Base-by-base conservation (phyloP, 805 yeast genomes). In the Maudiozyma turicensis region DNA sequence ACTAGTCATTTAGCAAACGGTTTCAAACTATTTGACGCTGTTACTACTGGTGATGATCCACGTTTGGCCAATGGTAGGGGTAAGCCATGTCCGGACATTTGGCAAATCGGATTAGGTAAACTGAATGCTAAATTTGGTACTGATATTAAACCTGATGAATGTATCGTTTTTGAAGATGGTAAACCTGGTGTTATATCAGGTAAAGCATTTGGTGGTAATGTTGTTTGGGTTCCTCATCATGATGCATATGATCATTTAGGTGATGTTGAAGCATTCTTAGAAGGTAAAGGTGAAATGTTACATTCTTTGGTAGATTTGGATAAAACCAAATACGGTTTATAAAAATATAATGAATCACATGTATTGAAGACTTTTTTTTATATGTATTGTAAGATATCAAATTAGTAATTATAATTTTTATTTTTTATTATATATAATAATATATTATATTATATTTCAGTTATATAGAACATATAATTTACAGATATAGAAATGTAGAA, bases 151-250 rank as follows among this genome's bases (percentile, higher is more conserved):
- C 84, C 91, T 4, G 81, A 79, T 33, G 96, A 93, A 59, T 86
- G 95, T 58, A 65, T 93, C 33, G 84, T 93, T 1, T 93, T 93
- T 66, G 99, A 93, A 71, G 99, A 93, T 67, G 98, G 96, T 3
- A 72, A 89, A 42, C 90, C 96, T 0, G 99, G 99, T 3, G 91
- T 91, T 26, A 61, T 71, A 14, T 83, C 96, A 3, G 99, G 95
- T 11, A 76, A 75, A 49, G 81, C 85, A 14, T 88, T 96, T 35
- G 90, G 89, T 9, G 85, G 87, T 11, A 75, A 74, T 48, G 96
- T 91, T n/a, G 76, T 91, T 44, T 93, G 98, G 99, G 84, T 90
- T 11, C 98, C 99, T 8, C 91, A 91, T 65, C 74, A 75, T 29
- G 78, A 85, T 50, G 95, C 95, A 0, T 59, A 77, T 34, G 69